Evolutionary conservation across 352 stramenopile species (phyloP), one percentile per base, ranked within the genome.

Genomic region (Blastocystis sp.): DNA sequence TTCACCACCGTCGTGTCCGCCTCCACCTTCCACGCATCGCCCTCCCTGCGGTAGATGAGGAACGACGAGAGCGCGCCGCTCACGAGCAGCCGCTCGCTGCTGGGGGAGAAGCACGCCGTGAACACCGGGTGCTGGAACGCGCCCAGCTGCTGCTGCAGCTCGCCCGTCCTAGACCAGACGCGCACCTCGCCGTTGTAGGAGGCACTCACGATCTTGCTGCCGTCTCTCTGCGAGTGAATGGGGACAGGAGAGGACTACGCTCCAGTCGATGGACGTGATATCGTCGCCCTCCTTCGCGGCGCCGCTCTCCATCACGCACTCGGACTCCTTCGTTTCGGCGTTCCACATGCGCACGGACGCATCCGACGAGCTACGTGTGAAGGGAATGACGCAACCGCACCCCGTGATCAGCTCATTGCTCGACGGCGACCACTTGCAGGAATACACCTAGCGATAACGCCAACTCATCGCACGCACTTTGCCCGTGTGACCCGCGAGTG

Each of bases 121-220:
- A 85, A 85, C 21, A 85, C 60, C 2, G 74, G 74, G n/a, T 29
- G 74, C 16, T 62, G 16, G 45, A 70, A 85, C 0, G 31, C 37
- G 19, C 12, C 41, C 19, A 85, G 59, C 16, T 12, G 41, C 19
- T 51, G 13, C 31, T 69, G 4, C 24, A 39, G 51, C 19, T 45
- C 35, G 35, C 74, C 74, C n/a, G 41, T 51, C 12, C n/a, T 55
- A 6, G 74, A 66, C 74, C 74, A 85, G 3, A 85, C 21, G n/a
- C 66, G 59, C n/a, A 85, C 74, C 31, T 85, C 74, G 37, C 74
- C 74, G n/a, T 67, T 85, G 74, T 85, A 85, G 29, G 51, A 69
- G 31, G 74, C 24, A 2, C 50, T 69, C 13, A 63, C 74, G 41
- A 85, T 21, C 26, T 67, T 21, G 21, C 50, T 1, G 2, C 74